Evolutionary conservation across 2,329 filamentous ascomycete genomes (phyloP).

Genomic region (Aspergillus pseudonomiae): DNA sequence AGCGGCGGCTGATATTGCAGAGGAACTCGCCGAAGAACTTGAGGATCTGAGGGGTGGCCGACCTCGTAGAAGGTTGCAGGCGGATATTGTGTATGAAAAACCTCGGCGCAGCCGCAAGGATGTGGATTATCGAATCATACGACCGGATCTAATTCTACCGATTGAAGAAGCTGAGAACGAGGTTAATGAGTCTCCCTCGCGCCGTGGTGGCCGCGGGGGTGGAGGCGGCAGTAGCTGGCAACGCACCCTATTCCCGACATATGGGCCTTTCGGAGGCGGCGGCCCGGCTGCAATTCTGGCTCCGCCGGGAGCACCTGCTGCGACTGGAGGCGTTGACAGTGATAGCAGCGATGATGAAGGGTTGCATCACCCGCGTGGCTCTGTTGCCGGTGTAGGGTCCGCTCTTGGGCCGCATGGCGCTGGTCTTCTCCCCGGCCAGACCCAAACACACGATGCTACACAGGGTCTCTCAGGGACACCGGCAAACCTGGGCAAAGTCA

Average conservation of each 20-base stretch:
- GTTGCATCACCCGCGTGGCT: slow-evolving; percentile 62
- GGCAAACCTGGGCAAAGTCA: slow-evolving; percentile 88
- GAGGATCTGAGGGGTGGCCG: slow-evolving; percentile 54
- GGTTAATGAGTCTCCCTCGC: slow-evolving; percentile 68
- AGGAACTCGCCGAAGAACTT: slow-evolving; percentile 63
- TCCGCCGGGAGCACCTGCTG: slow-evolving; percentile 69
- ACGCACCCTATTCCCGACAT: slow-evolving; percentile 82
- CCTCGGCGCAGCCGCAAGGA: slow-evolving; percentile 63
- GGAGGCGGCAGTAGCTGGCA: slow-evolving; percentile 65
- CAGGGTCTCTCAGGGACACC: slow-evolving; percentile 64
- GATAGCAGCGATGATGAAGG: slow-evolving; percentile 97
- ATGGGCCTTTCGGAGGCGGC: slow-evolving; percentile 86
- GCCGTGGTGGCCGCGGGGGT: slow-evolving; percentile 64
- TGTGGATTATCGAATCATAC: slow-evolving; percentile 85
- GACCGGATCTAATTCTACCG: slow-evolving; percentile 69
- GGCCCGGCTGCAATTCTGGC: slow-evolving; percentile 72
- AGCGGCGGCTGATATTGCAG: slow-evolving; percentile 54
- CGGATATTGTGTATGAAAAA: slow-evolving; percentile 45
- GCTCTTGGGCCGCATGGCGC: slow-evolving; percentile 56
- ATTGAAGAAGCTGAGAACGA: slow-evolving; percentile 76
- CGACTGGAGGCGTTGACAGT: slow-evolving; percentile 80
- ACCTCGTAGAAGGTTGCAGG: slow-evolving; percentile 41
- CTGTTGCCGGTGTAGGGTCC: slow-evolving; percentile 62
- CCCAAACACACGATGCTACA: slow-evolving; percentile 61
- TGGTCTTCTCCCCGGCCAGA: slow-evolving; percentile 52